phyloP scores from a whole-genome alignment of 2,329 filamentous ascomycete genomes.

The Calonectria multiphialidica region DNA sequence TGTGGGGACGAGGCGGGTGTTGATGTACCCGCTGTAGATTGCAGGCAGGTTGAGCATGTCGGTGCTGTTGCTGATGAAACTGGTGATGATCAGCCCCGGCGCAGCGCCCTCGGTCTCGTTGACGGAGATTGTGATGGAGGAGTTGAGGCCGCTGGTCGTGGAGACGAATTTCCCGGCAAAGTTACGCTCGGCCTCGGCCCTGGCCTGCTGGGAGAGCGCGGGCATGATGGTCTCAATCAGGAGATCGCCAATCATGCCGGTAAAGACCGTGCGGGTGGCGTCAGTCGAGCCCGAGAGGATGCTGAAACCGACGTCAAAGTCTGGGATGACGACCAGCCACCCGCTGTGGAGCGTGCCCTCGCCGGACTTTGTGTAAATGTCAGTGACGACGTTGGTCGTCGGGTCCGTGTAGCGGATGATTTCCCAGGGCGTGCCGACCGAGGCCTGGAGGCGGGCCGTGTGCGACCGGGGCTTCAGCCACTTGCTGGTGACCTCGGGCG shows the following conservation, averaged over 20 bases:
- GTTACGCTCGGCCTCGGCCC: slow-evolving; percentile 13
- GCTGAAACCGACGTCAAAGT: slow-evolving; percentile 56
- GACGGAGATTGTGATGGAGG: not conserved
- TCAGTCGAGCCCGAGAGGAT: slow-evolving; percentile 48
- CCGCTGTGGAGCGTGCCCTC: slow-evolving; percentile 46
- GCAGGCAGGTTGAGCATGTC: slow-evolving; percentile 17
- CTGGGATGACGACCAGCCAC: slow-evolving; percentile 54
- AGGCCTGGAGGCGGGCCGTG: slow-evolving; percentile 31
- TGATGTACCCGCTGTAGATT: not conserved
- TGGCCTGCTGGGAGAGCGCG: slow-evolving; percentile 17
- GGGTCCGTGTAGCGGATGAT: slow-evolving; percentile 29
- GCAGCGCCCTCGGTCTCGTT: slow-evolving; percentile 15
- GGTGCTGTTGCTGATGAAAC: slow-evolving; percentile 32
- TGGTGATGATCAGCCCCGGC: slow-evolving; percentile 12
- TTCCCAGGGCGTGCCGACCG: slow-evolving; percentile 39
- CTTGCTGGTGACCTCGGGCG: not conserved
- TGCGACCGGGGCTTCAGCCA: slow-evolving; percentile 40
- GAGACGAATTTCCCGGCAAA: slow-evolving; percentile 25
- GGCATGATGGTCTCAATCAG: slow-evolving; percentile 25
- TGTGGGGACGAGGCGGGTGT: not conserved
- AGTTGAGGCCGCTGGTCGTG: not conserved
- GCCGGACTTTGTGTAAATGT: slow-evolving; percentile 32
- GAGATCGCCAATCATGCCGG: slow-evolving; percentile 20
- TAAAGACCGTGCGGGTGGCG: not conserved
- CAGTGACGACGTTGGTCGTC: not conserved